Conservation (phyloP, 2,329 filamentous ascomycete species). For the Clonostachys rosea region DNA sequence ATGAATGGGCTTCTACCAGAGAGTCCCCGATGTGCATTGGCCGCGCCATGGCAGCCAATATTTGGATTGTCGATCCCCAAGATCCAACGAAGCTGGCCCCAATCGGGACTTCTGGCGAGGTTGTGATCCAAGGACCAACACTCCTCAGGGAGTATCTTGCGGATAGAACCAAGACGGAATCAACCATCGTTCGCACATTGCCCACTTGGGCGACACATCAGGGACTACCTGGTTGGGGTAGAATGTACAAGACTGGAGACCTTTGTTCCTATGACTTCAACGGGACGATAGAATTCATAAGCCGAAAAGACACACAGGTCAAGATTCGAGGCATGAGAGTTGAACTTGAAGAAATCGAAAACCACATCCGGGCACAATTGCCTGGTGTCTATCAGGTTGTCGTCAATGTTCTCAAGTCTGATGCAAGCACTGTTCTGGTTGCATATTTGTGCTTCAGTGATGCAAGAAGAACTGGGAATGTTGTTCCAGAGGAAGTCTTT, state of each 20-base stretch:
- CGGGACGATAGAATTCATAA: slow-evolving; percentile 8
- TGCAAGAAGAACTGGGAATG: not conserved
- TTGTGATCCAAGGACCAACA: slow-evolving; percentile 42
- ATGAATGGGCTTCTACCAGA: not conserved
- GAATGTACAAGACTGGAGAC: slow-evolving; percentile 10
- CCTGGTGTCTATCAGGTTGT: slow-evolving; percentile 1
- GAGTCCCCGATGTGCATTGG: slow-evolving; percentile 2
- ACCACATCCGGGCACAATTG: not conserved
- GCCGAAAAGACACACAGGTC: slow-evolving; percentile 9
- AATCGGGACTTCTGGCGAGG: slow-evolving; percentile 26
- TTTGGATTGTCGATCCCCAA: slow-evolving; percentile 8
- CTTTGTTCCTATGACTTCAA: slow-evolving; percentile 6
- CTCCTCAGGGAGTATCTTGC: slow-evolving; percentile 52
- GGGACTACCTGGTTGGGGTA: not conserved
- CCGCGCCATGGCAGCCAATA: not conserved
- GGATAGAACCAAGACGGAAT: slow-evolving; percentile 41
- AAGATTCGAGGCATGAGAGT: slow-evolving; percentile 12
- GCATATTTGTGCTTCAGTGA: not conserved
- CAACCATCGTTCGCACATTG: slow-evolving; percentile 41
- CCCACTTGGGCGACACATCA: slow-evolving; percentile 31
- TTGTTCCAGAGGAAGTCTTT: not conserved
- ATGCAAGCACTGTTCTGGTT: not conserved
- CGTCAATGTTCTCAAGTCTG: slow-evolving; percentile 3
- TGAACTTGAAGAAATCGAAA: slow-evolving; percentile 10
- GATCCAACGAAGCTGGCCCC: slow-evolving; percentile 10